Percentiles rank a stretch among this genome's conserved stretches.
Conservation (phyloP, 1,284 basidiomycete genomes). For the Leccinum subrobustum region DNA sequence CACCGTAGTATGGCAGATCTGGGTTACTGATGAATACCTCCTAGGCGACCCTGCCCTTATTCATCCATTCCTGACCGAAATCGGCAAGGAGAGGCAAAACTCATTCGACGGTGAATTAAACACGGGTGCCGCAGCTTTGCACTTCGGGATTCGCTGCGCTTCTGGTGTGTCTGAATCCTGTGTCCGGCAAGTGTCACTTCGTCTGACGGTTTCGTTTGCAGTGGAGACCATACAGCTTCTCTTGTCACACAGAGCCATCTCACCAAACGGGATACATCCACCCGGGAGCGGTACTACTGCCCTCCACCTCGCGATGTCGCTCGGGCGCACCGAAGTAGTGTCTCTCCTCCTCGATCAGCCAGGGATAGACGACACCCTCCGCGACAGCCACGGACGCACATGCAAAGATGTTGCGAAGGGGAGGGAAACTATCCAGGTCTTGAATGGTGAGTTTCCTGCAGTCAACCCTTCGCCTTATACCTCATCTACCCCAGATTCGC, state of each 20-base stretch:
- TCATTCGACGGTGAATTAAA: conserved; percentile 49
- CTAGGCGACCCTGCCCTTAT: conserved; percentile 74
- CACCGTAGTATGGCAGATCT: neutral
- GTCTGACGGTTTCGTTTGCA: conserved; percentile 11
- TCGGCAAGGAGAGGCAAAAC: conserved; percentile 58
- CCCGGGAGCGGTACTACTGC: conserved; percentile 76
- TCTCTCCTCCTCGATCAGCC: conserved; percentile 75
- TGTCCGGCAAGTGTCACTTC: neutral
- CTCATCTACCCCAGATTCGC: conserved; percentile 61
- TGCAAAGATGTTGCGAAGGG: conserved; percentile 76
- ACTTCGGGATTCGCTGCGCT: conserved; percentile 85
- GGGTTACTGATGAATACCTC: conserved; percentile 3
- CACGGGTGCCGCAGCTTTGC: conserved; percentile 73
- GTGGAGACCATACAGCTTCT: conserved; percentile 52
- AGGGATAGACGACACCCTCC: conserved; percentile 76
- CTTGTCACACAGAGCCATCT: conserved; percentile 72
- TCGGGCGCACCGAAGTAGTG: conserved; percentile 80
- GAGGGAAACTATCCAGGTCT: conserved; percentile 68
- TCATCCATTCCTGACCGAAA: conserved; percentile 82
- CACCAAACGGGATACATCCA: conserved; percentile 72
- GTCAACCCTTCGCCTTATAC: neutral
- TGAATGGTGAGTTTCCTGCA: conserved; percentile 52
- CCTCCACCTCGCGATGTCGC: conserved; percentile 83
- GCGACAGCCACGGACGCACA: conserved; percentile 71
- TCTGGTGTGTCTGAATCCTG: conserved; percentile 52